These are phyloP conservation scores for Sequoiadendron giganteum DNA, from an alignment of 75 land plant genomes.

Conservation along the genomic window DNA sequence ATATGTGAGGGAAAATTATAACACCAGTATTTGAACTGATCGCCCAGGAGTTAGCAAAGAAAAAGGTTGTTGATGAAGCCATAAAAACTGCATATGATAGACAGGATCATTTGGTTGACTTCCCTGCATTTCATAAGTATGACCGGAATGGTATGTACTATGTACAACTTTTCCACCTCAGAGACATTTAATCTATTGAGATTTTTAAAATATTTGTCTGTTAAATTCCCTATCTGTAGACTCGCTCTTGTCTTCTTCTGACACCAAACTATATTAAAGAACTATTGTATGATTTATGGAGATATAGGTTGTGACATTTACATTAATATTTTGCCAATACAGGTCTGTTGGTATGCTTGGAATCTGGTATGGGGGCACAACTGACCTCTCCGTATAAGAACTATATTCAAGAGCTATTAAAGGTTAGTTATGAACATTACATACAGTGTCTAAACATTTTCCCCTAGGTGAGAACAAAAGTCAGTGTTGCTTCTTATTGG, in stretches of 20 bases:
- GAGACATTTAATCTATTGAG: background rate
- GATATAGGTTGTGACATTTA: background rate
- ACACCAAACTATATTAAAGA: background rate
- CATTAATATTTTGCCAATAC: slow-evolving; percentile 1
- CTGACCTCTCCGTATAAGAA: slow-evolving; percentile 57
- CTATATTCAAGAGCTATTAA: slow-evolving; percentile 68
- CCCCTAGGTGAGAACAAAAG: background rate
- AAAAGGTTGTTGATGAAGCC: slow-evolving; percentile 56
- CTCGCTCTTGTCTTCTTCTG: background rate
- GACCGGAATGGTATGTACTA: slow-evolving; percentile 58
- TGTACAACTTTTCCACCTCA: background rate
- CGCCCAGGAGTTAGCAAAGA: slow-evolving; percentile 66
- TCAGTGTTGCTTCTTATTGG: background rate
- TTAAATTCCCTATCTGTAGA: background rate
- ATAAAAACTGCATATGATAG: slow-evolving; percentile 59
- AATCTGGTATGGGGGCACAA: slow-evolving; percentile 63
- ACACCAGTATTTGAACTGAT: background rate
- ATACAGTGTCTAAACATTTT: background rate
- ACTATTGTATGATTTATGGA: background rate
- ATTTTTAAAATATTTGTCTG: background rate
- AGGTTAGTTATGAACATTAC: slow-evolving; percentile 39
- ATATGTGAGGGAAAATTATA: background rate
- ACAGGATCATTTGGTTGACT: slow-evolving; percentile 56
- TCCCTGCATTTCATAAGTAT: slow-evolving; percentile 63
- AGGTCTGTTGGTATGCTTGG: slow-evolving; percentile 65